phyloP scores from a whole-genome alignment of 2,329 filamentous ascomycete species.

The Alternaria rosae region DNA sequence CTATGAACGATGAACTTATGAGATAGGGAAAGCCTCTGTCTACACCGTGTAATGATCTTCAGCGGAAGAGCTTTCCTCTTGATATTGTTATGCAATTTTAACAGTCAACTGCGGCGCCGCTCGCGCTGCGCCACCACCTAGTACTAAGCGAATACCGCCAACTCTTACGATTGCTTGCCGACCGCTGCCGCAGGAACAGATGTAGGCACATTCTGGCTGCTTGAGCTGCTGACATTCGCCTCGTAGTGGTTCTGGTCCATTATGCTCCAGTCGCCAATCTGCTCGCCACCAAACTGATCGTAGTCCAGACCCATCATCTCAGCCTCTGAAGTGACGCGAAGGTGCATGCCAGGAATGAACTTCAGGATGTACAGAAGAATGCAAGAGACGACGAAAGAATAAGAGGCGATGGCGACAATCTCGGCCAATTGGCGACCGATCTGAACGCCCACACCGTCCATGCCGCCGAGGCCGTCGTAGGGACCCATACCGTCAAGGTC shows the following conservation, averaged over 20 bases:
- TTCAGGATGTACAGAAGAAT: conserved; percentile 62
- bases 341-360: conserved; percentile 62
- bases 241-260: conserved; percentile 38
- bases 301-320: conserved; percentile 64
- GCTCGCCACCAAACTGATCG: conserved; percentile 66
- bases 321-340: conserved; percentile 62
- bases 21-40: neutral
- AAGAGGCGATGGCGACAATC: conserved; percentile 61
- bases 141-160: neutral
- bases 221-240: conserved; percentile 28
- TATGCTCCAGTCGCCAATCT: conserved; percentile 62
- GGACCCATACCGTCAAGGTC: conserved; percentile 59
- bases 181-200: neutral
- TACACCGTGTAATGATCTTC: neutral
- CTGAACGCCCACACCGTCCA: conserved; percentile 64
- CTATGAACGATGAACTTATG: neutral
- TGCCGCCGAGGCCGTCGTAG: conserved; percentile 55
- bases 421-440: conserved; percentile 65
- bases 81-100: neutral
- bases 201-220: conserved; percentile 28
- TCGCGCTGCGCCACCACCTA: neutral
- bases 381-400: conserved; percentile 62
- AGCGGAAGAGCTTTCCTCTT: neutral
- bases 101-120: neutral
- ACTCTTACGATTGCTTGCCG: conserved; percentile 17